phyloP scores from a whole-genome alignment of 2,329 filamentous ascomycete genomes.

The Penicillium polonicum region DNA sequence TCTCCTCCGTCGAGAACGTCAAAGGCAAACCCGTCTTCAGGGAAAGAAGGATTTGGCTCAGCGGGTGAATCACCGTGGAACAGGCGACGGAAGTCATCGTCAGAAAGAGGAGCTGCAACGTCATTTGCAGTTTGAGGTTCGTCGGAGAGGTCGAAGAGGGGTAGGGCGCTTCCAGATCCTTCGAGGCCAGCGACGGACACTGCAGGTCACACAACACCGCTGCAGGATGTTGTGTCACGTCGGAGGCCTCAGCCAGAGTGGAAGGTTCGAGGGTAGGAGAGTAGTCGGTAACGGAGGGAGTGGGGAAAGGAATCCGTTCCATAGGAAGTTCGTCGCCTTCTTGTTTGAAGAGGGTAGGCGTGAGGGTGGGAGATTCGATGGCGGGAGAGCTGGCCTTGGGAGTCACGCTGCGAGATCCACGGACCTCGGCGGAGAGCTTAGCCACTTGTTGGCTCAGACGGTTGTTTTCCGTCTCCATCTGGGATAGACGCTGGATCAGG shows the following conservation, averaged over 20 bases:
- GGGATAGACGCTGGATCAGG: conserved; percentile 62
- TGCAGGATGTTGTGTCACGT: conserved; percentile 99
- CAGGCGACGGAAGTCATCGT: conserved; percentile 62
- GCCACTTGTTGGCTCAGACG: conserved; percentile 52
- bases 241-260: conserved; percentile 62
- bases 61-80: conserved; percentile 63
- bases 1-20: conserved; percentile 57
- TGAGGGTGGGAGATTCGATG: conserved; percentile 40
- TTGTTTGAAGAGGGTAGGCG: conserved; percentile 45
- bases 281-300: conserved; percentile 40
- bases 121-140: conserved; percentile 56
- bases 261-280: conserved; percentile 42
- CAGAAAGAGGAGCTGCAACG: conserved; percentile 66
- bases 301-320: conserved; percentile 43
- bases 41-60: conserved; percentile 72
- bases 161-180: conserved; percentile 49
- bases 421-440: conserved; percentile 49
- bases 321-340: conserved; percentile 44
- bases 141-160: conserved; percentile 43
- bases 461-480: conserved; percentile 58
- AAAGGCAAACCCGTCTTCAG: conserved; percentile 75
- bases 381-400: conserved; percentile 39
- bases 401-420: conserved; percentile 40
- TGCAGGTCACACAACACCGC: conserved; percentile 99
- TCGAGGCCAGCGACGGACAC: conserved; percentile 82